Evolutionary conservation across 2,329 filamentous ascomycete genomes (phyloP).

Genomic region (Herpotrichia juniperi): DNA sequence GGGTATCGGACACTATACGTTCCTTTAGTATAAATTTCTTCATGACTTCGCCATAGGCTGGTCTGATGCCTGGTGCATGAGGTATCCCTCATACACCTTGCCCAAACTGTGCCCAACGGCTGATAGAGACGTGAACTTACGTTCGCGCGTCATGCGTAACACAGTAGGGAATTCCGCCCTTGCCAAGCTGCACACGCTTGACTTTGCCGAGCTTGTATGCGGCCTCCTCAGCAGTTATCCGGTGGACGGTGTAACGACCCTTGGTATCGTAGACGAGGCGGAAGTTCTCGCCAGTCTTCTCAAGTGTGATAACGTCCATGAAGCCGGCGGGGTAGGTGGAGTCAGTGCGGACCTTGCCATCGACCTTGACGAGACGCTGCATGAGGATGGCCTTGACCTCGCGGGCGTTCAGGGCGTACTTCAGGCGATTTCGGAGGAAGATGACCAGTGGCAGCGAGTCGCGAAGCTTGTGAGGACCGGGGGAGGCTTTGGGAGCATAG

Average conservation of each 20-base stretch:
- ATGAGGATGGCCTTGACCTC: slow-evolving; percentile 98
- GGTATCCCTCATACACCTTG: slow-evolving; percentile 42
- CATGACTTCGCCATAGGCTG: slow-evolving; percentile 79
- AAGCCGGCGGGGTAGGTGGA: slow-evolving; percentile 95
- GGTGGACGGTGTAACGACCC: slow-evolving; percentile 99
- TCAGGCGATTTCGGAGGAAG: slow-evolving; percentile 80
- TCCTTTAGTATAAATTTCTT: slow-evolving; percentile 48
- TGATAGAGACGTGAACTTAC: slow-evolving; percentile 99
- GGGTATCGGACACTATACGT: slow-evolving; percentile 92
- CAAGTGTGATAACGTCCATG: slow-evolving; percentile 99
- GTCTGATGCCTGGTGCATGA: slow-evolving; percentile 95
- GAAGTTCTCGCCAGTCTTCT: slow-evolving; percentile 99
- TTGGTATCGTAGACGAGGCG: slow-evolving; percentile 99
- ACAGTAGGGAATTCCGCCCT: slow-evolving; percentile 99
- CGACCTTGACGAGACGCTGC: slow-evolving; percentile 99
- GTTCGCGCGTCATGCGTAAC: slow-evolving; percentile 99
- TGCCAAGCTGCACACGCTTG: slow-evolving; percentile 99
- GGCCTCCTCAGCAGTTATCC: slow-evolving; percentile 97
- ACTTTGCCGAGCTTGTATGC: slow-evolving; percentile 99
- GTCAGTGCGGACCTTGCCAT: slow-evolving; percentile 99
- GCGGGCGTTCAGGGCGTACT: slow-evolving; percentile 99
- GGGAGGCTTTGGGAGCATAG: slow-evolving; percentile 70
- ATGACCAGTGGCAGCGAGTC: slow-evolving; percentile 99
- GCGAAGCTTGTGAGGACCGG: slow-evolving; percentile 98
- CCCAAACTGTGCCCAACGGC: slow-evolving; percentile 79